Percentiles rank a stretch among this genome's conserved stretches.
phyloP scores from a whole-genome alignment of 148 eudicot genomes.

The Heliamphora exappendiculata region DNA sequence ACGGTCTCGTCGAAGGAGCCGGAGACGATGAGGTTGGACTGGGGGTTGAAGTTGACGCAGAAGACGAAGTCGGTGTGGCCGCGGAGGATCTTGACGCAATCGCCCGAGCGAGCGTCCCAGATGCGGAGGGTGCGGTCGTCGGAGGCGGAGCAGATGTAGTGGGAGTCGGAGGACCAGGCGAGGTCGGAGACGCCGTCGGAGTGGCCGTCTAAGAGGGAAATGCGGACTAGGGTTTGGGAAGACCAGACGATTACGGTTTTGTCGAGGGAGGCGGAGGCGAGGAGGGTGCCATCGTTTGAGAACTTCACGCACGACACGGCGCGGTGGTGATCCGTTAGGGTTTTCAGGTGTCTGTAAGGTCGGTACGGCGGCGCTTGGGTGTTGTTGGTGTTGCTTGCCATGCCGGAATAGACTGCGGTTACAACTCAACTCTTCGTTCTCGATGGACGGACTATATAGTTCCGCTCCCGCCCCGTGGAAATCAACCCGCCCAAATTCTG shows the following conservation, averaged over 20 bases:
- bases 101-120: slow-evolving; percentile 65
- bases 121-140: slow-evolving; percentile 79
- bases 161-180: slow-evolving; percentile 82
- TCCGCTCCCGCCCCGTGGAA: neutral
- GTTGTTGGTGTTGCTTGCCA: slow-evolving; percentile 29
- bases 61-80: slow-evolving; percentile 72
- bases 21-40: slow-evolving; percentile 62
- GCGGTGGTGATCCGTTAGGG: slow-evolving; percentile 50
- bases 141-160: slow-evolving; percentile 88
- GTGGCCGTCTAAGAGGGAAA: slow-evolving; percentile 58
- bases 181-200: slow-evolving; percentile 78
- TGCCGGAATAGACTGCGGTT: neutral
- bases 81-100: slow-evolving; percentile 59
- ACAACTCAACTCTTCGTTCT: neutral
- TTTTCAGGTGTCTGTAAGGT: slow-evolving; percentile 60
- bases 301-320: slow-evolving; percentile 84
- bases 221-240: slow-evolving; percentile 47
- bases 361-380: slow-evolving; percentile 27
- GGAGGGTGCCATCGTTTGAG: slow-evolving; percentile 66
- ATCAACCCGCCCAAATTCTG: too few relatives aligned
- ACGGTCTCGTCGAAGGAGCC: slow-evolving; percentile 81
- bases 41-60: slow-evolving; percentile 72
- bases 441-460: too few relatives aligned
- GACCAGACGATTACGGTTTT: slow-evolving; percentile 61
- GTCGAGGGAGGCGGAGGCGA: slow-evolving; percentile 90